Evolutionary conservation across 2,329 filamentous ascomycete genomes (phyloP).

Genomic region (Phyllosticta citribraziliensis): DNA sequence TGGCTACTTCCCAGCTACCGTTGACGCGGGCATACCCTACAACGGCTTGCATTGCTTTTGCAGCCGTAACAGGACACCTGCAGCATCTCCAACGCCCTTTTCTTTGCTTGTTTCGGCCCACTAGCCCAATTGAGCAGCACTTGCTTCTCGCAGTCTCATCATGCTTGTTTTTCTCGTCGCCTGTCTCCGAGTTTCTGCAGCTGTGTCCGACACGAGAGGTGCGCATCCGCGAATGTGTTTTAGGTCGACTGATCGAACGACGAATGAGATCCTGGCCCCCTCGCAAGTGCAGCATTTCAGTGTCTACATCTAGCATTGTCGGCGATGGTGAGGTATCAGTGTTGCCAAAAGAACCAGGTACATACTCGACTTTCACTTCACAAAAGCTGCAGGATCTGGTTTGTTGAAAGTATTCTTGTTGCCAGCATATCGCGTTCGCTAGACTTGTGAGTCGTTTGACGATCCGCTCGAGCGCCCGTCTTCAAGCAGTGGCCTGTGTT

Average conservation of each 20-base stretch:
- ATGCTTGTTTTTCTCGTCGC: neutral
- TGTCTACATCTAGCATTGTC: too few relatives aligned
- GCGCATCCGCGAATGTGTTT: too few relatives aligned
- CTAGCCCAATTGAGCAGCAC: neutral
- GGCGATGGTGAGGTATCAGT: too few relatives aligned
- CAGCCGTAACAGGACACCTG: neutral
- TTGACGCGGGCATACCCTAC: neutral
- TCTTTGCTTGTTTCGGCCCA: neutral
- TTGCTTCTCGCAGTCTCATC: neutral
- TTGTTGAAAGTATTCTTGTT: neutral
- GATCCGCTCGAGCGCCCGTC: neutral
- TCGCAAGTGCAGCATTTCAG: too few relatives aligned
- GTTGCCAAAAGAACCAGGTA: neutral
- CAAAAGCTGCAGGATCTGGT: neutral
- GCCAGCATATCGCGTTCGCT: neutral
- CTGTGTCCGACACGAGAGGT: neutral
- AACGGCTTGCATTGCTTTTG: neutral
- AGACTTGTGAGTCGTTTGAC: neutral
- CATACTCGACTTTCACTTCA: neutral
- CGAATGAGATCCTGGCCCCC: too few relatives aligned
- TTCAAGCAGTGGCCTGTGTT: neutral
- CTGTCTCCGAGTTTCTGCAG: neutral
- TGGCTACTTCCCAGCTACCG: neutral
- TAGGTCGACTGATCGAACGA: too few relatives aligned
- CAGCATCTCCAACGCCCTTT: neutral